Conservation (phyloP, 23 red algal species). For the Gracilaria gracilis region DNA sequence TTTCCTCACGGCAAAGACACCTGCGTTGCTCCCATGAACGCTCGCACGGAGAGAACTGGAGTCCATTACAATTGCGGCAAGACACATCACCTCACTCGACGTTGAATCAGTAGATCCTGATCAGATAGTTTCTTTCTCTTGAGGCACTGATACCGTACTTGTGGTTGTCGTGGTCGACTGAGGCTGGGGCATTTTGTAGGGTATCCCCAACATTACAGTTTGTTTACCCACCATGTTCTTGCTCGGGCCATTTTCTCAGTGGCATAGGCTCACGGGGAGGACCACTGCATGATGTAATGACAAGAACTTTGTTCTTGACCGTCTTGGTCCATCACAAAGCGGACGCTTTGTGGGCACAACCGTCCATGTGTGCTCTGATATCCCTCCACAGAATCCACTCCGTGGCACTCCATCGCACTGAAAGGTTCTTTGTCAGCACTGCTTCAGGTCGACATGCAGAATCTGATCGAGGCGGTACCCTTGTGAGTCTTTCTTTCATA, state of each 20-base stretch:
- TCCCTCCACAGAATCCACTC: not conserved
- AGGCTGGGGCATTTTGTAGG: not conserved
- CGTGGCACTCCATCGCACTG: not conserved
- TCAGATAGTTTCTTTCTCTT: not conserved
- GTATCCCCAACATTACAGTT: not conserved
- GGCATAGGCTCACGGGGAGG: not conserved
- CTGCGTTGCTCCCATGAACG: no score
- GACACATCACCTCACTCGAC: not conserved
- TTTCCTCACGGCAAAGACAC: no score
- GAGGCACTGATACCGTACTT: not conserved
- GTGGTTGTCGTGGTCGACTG: not conserved
- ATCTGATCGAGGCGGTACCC: not conserved
- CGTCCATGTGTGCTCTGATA: not conserved
- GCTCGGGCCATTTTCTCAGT: constrained; percentile 17
- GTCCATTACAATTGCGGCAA: not conserved
- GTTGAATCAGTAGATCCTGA: not conserved
- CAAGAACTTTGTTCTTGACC: not conserved
- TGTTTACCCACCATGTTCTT: not conserved
- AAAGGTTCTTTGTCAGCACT: not conserved
- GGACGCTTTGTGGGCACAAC: not conserved
- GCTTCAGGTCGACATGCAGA: not conserved
- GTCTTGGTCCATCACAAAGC: not conserved
- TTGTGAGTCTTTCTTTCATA: not conserved
- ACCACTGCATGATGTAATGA: not conserved
- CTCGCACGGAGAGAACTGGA: no score